Base-by-base conservation (phyloP, 192 early-diverging fungal species). In the Coemansia sp. region DNA sequence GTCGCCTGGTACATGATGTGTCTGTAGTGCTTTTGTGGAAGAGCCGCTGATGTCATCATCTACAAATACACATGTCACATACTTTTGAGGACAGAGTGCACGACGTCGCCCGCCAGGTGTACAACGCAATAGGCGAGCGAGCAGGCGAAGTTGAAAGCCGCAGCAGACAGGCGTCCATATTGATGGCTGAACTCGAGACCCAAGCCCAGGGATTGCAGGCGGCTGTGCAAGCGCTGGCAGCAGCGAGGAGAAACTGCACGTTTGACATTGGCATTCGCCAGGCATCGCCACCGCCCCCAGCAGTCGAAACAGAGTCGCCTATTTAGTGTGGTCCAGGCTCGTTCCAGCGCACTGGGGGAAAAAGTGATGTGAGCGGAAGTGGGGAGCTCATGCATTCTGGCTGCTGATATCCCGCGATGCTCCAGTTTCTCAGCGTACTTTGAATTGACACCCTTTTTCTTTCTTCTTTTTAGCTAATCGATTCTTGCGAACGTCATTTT, bases 141-240 rank as follows among this genome's bases (percentile, higher is more conserved):
- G 70, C 74, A 22, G 43, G 22, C 18, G 69, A 73, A 43, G 55
- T 69, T 11, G 74, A 76, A 59, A 35, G 16, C 20, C 68, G 74
- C 64, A 53, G 24, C 65, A 32, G 37, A 16, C 43, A 59, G 35
- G 38, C 74, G 29, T 44, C 45, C 15, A 11, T 66, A 35, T 63
- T 82, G 1, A 50, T 76, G 22, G 74, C 74, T 3, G 80, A 82
- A 59, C 80, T 82, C 27, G 74, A 82, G 44, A 71, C 68, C 24
- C 74, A 82, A 63, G 58, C 63, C 27, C 62, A 63, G 27, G 71
- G 70, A 62, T 65, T 82, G 27, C 61, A 70, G 3, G 80, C 40
- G 1, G 74, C 80, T 9, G 63, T 74, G 24, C 53, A 62, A 20
- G 68, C 44, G 0, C 74, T 82, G 49, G 49, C 70, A 24, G 68